phyloP scores from a whole-genome alignment of 345 rosid species.

The Gynandropsis gynandra region DNA sequence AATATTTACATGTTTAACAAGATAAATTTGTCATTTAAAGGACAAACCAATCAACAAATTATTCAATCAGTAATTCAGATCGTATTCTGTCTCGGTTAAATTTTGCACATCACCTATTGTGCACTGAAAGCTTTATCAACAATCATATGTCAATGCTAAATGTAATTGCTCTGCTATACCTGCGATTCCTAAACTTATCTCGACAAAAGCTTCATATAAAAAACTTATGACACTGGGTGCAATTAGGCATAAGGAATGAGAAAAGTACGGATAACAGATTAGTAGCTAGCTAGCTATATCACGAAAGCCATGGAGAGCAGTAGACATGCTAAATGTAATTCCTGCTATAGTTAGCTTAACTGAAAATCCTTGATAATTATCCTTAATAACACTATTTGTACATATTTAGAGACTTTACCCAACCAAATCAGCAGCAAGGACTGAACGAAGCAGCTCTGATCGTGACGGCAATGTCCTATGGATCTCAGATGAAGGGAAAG shows the following conservation, averaged over 20 bases:
- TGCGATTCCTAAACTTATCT: no score
- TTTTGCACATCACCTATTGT: slow-evolving; percentile 3
- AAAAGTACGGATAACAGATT: no score
- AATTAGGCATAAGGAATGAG: no score
- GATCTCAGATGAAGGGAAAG: slow-evolving; percentile 99
- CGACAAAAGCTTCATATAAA: no score
- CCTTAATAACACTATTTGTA: not conserved
- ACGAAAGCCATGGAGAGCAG: not conserved
- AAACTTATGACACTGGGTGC: no score
- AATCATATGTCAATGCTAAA: not conserved
- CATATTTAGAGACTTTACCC: slow-evolving; percentile 54
- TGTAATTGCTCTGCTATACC: not conserved
- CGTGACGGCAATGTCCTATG: slow-evolving; percentile 96
- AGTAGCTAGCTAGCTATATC: slow-evolving; percentile 1
- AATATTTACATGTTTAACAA: not conserved
- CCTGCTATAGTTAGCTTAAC: not conserved
- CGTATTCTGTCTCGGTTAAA: not conserved
- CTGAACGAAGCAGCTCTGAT: slow-evolving; percentile 85
- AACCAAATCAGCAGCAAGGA: slow-evolving; percentile 97
- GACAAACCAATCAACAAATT: slow-evolving; percentile 3
- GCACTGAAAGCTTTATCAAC: not conserved
- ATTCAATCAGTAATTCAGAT: not conserved
- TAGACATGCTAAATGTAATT: not conserved
- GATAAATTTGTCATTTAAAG: not conserved
- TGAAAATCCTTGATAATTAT: not conserved